A percentile compares a stretch with the other conserved stretches of the same genome.
Conservation (phyloP, 148 eudicot species). For the Fagopyrum tataricum region DNA sequence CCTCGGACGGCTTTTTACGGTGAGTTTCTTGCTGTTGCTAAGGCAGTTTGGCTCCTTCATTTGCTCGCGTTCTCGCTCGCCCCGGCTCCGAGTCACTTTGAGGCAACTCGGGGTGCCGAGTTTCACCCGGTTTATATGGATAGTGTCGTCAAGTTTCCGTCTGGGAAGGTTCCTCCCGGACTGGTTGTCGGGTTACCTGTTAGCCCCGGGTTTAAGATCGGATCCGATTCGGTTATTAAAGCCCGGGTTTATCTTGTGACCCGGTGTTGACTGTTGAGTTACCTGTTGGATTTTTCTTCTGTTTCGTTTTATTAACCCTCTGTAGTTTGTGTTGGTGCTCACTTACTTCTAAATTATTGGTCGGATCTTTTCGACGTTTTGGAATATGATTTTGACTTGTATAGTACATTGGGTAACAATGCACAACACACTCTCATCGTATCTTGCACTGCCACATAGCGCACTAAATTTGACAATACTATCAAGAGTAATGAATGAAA, state of each 20-base stretch:
- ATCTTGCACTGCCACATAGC: too few relatives aligned
- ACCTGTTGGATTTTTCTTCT: background rate
- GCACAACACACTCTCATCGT: too few relatives aligned
- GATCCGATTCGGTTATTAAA: conserved; percentile 62
- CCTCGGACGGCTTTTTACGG: conserved; percentile 81
- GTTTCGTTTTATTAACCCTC: background rate
- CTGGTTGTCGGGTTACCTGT: conserved; percentile 77
- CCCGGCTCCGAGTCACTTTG: conserved; percentile 88
- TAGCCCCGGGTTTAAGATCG: conserved; percentile 89
- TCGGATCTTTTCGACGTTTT: background rate
- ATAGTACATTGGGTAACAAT: too few relatives aligned
- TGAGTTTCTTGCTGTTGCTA: conserved; percentile 67
- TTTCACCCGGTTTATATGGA: conserved; percentile 82
- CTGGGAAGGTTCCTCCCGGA: conserved; percentile 36
- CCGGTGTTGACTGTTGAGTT: conserved; percentile 33
- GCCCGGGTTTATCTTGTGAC: conserved; percentile 80
- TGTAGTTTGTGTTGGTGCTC: background rate
- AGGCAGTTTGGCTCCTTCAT: conserved; percentile 92
- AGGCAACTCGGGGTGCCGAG: conserved; percentile 79
- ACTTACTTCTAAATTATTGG: background rate
- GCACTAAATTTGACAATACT: too few relatives aligned
- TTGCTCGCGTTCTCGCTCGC: conserved; percentile 84
- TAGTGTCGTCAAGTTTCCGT: conserved; percentile 60
- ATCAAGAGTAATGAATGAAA: too few relatives aligned
- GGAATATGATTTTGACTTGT: too few relatives aligned